phyloP scores from a whole-genome alignment of 345 rosid genomes.

The Microcos paniculata region DNA sequence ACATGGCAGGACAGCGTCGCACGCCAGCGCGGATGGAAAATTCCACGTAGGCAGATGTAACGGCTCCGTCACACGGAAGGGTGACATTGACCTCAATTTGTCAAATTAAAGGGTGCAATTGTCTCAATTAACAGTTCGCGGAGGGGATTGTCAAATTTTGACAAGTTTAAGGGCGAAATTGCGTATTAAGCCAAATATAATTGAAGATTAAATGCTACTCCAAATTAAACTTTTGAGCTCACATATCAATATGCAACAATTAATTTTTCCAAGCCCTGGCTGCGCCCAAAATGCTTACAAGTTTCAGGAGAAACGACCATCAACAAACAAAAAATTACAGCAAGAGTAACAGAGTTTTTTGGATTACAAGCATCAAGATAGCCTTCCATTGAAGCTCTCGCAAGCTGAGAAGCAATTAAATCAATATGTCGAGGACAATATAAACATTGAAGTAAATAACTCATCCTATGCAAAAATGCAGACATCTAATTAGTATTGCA shows the following conservation, averaged over 20 bases:
- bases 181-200: too few species aligned
- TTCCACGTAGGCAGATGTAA: too few species aligned
- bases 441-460: neutral
- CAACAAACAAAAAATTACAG: conserved; percentile 73
- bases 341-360: conserved; percentile 54
- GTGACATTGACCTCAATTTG: too few species aligned
- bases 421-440: neutral
- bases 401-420: conserved; percentile 53
- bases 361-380: conserved; percentile 93
- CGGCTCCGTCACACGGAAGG: too few species aligned
- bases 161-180: too few species aligned
- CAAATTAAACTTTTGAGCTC: neutral
- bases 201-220: neutral
- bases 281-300: neutral
- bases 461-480: neutral
- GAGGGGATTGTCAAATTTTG: too few species aligned
- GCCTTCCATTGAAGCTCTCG: conserved; percentile 95
- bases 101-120: too few species aligned
- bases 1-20: too few species aligned
- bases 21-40: too few species aligned
- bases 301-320: neutral
- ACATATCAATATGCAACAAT: neutral
- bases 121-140: too few species aligned
- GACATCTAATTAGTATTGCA: neutral
- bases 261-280: neutral